Conservation (phyloP, 345 rosid species). For the Pistacia vera region DNA sequence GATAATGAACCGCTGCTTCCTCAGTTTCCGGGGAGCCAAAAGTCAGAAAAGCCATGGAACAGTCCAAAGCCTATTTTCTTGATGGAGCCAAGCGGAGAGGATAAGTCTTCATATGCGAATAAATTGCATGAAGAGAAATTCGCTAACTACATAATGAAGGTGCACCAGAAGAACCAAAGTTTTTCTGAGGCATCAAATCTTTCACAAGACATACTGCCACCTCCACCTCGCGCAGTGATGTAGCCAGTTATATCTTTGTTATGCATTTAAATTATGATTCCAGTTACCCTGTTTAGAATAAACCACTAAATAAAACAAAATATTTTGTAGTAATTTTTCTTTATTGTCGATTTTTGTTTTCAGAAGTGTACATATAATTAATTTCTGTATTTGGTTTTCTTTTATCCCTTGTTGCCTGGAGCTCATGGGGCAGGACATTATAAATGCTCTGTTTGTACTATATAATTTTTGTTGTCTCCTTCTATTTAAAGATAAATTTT, state of each 20-base stretch:
- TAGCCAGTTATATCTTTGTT: conserved; percentile 15
- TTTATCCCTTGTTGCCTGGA: too few relatives aligned
- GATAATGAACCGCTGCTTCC: conserved; percentile 19
- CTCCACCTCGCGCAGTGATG: conserved; percentile 34
- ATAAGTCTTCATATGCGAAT: conserved; percentile 20
- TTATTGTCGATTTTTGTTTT: background rate
- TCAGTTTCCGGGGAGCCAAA: conserved; percentile 22
- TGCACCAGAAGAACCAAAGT: conserved; percentile 45
- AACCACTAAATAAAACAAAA: background rate
- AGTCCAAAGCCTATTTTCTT: conserved; percentile 35
- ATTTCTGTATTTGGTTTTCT: too few relatives aligned
- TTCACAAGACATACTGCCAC: conserved; percentile 28
- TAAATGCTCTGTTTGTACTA: background rate
- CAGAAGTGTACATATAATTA: background rate
- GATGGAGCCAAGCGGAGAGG: conserved; percentile 37
- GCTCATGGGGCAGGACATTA: background rate
- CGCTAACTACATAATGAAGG: conserved; percentile 41
- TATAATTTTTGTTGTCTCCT: background rate
- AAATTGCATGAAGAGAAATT: conserved; percentile 21
- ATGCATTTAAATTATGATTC: background rate
- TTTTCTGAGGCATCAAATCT: conserved; percentile 13
- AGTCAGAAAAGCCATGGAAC: conserved; percentile 27
- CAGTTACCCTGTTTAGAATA: background rate
- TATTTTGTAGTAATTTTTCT: background rate
- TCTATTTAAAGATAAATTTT: background rate